Conservation (phyloP, 176 grass and related monocot genomes). For the Phragmites australis region DNA sequence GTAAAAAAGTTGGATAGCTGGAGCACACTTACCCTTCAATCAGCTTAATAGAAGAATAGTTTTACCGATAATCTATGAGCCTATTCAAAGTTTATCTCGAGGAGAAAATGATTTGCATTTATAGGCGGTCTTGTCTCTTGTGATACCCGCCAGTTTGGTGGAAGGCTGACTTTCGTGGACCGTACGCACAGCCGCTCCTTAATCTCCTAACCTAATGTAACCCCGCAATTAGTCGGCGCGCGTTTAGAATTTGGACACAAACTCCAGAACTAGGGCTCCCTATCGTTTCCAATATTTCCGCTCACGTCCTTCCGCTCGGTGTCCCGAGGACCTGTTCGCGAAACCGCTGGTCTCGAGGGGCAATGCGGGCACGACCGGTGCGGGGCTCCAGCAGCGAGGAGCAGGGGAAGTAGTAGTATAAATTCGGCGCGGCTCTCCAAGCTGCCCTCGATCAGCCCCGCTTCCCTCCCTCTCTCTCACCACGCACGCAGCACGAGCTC, state of each 20-base stretch:
- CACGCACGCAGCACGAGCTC: slow-evolving; percentile 2
- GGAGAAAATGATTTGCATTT: too few relatives aligned
- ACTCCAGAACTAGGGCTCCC: fast-evolving
- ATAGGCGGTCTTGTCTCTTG: too few relatives aligned
- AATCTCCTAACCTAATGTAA: not conserved
- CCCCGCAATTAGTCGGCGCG: slow-evolving; percentile 31
- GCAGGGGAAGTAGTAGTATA: slow-evolving; percentile 31
- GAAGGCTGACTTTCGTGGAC: slow-evolving; percentile 7
- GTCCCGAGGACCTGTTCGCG: fast-evolving
- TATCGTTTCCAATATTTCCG: fast-evolving
- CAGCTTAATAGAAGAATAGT: too few relatives aligned
- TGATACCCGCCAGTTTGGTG: too few relatives aligned
- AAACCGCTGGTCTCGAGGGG: fast-evolving
- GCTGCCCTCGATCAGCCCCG: slow-evolving; percentile 9
- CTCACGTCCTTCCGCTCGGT: fast-evolving
- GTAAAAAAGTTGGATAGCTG: too few relatives aligned
- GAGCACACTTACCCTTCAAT: too few relatives aligned
- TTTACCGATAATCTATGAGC: too few relatives aligned
- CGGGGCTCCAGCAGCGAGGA: not conserved
- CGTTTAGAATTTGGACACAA: not conserved
- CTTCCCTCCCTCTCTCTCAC: not conserved
- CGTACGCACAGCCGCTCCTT: not conserved
- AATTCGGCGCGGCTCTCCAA: slow-evolving; percentile 45
- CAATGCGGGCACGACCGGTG: slow-evolving; percentile 34
- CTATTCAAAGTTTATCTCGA: too few relatives aligned